Evolutionary conservation across 805 yeast species (phyloP), one percentile per base, ranked within the genome.

Genomic region (Scheffersomyces ergatensis): DNA sequence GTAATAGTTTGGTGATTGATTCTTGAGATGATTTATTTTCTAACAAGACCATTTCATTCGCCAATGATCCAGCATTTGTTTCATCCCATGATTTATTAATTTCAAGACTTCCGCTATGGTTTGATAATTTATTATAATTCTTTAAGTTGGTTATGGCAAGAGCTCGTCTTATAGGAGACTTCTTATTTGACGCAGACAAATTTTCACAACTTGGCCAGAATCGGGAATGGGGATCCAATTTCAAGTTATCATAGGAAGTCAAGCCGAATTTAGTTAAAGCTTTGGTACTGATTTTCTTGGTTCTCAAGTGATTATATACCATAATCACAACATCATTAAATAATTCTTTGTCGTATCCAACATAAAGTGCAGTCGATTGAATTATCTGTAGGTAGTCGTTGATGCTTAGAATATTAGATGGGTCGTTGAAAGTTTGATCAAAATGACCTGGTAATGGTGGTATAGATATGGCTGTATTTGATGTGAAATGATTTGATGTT

Each of bases 131-230:
- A 2, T 88, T 80, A 54, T 73, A 89, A 18, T 87, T 78, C 49
- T 85, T 77, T 44, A 90, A 65, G 16, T 77, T 63, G 1, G 93
- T 72, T 3, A 89, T 79, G 0, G 97, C 97, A 29, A 90, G 67
- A 0, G 92, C 83, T 45, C 78, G 74, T 47, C 95, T 74, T 2
- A 83, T 86, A 35, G 79, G 80, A 8, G 86, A 77, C 4, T 66
- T 57, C 46, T 70, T 68, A 50, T 73, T 71, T 9, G 70, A 60
- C 0, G 67, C 66, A 0, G 73, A 56, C 34, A 92, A 65, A 51
- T 88, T 89, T 51, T 81, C 77, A 49, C 90, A 77, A 1, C 96
- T 93, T 1, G 85, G 89, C 65, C 76, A 87, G 57, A 80, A 92
- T 37, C 84, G 72, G 2, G 96, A 87, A 34, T 73, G 63, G 0